Evolutionary conservation across 805 yeast species (phyloP).

Genomic region (Metschnikowia santaceciliae): DNA sequence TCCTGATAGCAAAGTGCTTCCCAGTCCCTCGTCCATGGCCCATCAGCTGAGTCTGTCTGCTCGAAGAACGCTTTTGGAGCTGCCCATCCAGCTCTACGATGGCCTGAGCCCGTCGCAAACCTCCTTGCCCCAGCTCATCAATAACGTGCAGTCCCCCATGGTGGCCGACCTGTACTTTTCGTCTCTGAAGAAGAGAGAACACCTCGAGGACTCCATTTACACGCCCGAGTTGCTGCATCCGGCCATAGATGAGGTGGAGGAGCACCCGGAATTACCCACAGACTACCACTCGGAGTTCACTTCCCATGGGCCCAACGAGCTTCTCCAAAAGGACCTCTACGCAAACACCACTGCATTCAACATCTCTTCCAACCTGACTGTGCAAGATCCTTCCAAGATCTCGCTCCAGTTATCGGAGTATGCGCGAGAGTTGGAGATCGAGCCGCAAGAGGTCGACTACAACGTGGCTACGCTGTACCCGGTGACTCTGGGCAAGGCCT

Average conservation of each 20-base stretch:
- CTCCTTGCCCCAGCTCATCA: conserved; percentile 12
- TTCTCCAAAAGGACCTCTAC: conserved; percentile 6
- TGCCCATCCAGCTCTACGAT: conserved; percentile 12
- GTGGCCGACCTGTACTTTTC: conserved; percentile 16
- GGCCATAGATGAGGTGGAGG: conserved; percentile 3
- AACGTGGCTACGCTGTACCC: conserved; percentile 4
- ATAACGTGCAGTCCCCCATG: conserved; percentile 12
- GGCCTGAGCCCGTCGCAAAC: conserved; percentile 8
- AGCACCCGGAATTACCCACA: background rate
- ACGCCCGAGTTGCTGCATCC: conserved; percentile 4
- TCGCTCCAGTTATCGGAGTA: conserved; percentile 15
- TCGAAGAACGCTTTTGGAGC: conserved; percentile 5
- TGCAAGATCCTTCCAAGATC: conserved; percentile 9
- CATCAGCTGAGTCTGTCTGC: conserved; percentile 7
- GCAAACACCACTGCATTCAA: conserved; percentile 15
- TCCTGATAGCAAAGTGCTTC: background rate
- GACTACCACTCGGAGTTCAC: background rate
- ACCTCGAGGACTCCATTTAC: conserved; percentile 3
- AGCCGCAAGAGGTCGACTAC: conserved; percentile 12
- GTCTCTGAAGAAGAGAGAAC: conserved; percentile 4
- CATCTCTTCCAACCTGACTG: conserved; percentile 12
- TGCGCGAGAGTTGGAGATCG: conserved; percentile 15
- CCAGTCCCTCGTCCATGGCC: background rate
- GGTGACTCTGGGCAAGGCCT: conserved; percentile 10
- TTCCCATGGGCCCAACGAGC: background rate